Evolutionary conservation across 129 eudicot species (phyloP).

Genomic region (Flaveria brownii): DNA sequence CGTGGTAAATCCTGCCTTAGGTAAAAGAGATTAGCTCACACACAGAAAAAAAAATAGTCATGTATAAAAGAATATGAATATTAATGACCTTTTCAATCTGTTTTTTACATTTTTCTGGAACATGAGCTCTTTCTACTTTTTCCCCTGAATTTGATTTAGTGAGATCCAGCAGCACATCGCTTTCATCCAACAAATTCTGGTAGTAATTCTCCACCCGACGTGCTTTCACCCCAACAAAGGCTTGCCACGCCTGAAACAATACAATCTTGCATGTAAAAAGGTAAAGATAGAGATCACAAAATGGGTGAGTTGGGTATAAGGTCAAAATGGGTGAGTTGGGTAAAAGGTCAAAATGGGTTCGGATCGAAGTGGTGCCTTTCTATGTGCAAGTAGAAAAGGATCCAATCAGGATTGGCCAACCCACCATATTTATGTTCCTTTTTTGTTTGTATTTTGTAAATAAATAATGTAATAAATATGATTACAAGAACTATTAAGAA

Average conservation of each 20-base stretch:
- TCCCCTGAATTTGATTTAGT: slow-evolving; percentile 19
- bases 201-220: slow-evolving; percentile 87
- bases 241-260: slow-evolving; percentile 87
- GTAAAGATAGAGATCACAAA: slow-evolving; percentile 13
- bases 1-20: slow-evolving; percentile 80
- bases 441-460: slow-evolving; percentile 1
- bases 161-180: slow-evolving; percentile 37
- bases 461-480: not conserved
- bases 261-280: slow-evolving; percentile 22
- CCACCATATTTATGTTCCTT: not conserved
- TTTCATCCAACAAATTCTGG: slow-evolving; percentile 65
- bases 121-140: slow-evolving; percentile 22
- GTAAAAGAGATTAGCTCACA: slow-evolving; percentile 38
- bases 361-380: not conserved
- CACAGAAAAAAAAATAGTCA: slow-evolving; percentile 15
- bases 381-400: not conserved
- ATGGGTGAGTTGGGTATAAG: not conserved
- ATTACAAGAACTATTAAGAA: not conserved
- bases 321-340: not conserved
- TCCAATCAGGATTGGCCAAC: not conserved
- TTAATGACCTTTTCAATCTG: slow-evolving; percentile 98
- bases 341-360: slow-evolving; percentile 1
- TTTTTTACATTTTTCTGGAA: slow-evolving; percentile 73
- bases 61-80: slow-evolving; percentile 40
- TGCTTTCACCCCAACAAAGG: slow-evolving; percentile 83